Evolutionary conservation across 2,329 filamentous ascomycete genomes (phyloP), one percentile per base, ranked within the genome.

Genomic region (Massarina eburnea): DNA sequence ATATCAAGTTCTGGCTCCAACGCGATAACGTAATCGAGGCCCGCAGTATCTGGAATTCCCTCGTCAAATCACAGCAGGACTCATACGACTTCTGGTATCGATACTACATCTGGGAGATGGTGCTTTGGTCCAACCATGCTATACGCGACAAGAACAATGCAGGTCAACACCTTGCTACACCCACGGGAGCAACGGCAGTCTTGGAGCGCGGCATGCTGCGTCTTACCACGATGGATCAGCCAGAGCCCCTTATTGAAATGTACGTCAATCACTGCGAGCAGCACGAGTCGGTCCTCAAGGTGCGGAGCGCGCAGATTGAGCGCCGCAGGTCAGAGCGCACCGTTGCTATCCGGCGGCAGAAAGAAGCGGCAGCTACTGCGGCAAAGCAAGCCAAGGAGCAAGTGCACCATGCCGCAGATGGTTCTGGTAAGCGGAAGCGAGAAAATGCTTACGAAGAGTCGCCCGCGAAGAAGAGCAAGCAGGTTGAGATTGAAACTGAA

Each of bases 31-130:
- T 89, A 41, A 82, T 89, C 17, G 85, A 85, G 45, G 94, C 92
- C 2, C 83, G 94, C 30, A 78, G 80, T 14, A 82, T 88, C 38
- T 97, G 89, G 84, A 83, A 87, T 54, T 81, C 82, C 15, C 77
- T 97, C 22, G 80, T 81, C 18, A 74, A 81, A n/a, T 76, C 80
- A 15, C 83, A 90, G 45, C 84, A 84, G 22, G 82, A 90, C 57
- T 91, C 84, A 57, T 91, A 91, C 63, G 90, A 96, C 59, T 97
- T 97, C 67, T 99, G 94, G 94, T 79, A 91, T 44, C 84, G 85
- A 34, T 96, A 90, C 70, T 96, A 96, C 71, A 78, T 86, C 42
- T 97, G 91, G 87, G 94, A 97, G 71, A 86, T 97, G 78, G 79
- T 87, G 46, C 73, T 79, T n/a, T 85, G 82, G 80, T 76, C 77